Evolutionary conservation across 306 rosid genomes (phyloP).

Genomic region (Luffa aegyptiaca): DNA sequence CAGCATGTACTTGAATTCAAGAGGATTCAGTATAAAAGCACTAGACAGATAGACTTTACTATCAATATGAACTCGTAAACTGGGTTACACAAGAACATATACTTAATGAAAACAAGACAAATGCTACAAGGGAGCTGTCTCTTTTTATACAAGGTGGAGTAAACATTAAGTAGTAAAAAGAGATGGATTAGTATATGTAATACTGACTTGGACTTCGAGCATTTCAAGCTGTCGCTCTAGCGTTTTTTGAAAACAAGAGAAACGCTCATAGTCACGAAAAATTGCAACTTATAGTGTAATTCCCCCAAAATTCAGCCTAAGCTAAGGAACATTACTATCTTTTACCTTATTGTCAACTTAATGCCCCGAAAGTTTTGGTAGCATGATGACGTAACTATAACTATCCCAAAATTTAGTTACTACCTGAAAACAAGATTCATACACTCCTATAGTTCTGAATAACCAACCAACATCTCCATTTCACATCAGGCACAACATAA

Average conservation of each 20-base stretch:
- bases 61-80: background rate
- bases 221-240: slow-evolving; percentile 77
- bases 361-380: too few species aligned
- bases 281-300: too few species aligned
- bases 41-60: background rate
- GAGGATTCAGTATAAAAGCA: background rate
- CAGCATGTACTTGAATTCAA: background rate
- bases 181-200: slow-evolving; percentile 79
- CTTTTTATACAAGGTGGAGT: background rate
- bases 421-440: too few species aligned
- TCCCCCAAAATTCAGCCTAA: too few species aligned
- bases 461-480: too few species aligned
- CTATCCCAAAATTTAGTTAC: too few species aligned
- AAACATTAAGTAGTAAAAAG: slow-evolving; percentile 57
- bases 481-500: too few species aligned
- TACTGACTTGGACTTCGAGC: slow-evolving; percentile 85
- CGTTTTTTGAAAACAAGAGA: background rate
- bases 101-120: background rate
- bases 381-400: too few species aligned
- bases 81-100: background rate
- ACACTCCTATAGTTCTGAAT: too few species aligned
- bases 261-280: too few species aligned
- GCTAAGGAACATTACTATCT: too few species aligned
- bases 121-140: background rate
- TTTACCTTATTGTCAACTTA: too few species aligned